phyloP scores from a whole-genome alignment of 352 stramenopile species.

The Thalassiosira mediterranea region DNA sequence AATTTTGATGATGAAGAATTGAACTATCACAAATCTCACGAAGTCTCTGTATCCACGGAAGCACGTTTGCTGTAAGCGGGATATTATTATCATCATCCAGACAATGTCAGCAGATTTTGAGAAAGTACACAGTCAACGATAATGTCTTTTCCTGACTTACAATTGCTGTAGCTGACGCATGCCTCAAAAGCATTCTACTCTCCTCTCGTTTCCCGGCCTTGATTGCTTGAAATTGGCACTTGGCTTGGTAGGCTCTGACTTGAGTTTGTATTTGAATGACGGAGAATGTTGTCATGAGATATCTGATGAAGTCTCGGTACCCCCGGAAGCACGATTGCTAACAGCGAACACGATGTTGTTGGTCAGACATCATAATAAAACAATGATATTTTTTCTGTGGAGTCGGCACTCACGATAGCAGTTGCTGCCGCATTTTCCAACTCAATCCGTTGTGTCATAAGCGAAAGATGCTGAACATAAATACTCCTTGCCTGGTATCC shows the following conservation, averaged over 20 bases:
- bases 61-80: background rate
- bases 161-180: background rate
- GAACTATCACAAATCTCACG: slow-evolving; percentile 29
- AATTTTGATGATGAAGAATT: slow-evolving; percentile 36
- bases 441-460: slow-evolving; percentile 12
- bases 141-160: no score
- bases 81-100: no score
- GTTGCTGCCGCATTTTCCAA: slow-evolving; percentile 24
- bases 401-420: slow-evolving; percentile 22
- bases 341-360: background rate
- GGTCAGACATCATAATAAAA: no score
- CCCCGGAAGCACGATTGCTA: slow-evolving; percentile 36
- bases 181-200: background rate
- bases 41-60: slow-evolving; percentile 9
- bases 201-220: slow-evolving; percentile 3
- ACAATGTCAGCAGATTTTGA: no score
- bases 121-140: no score
- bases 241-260: slow-evolving; percentile 11
- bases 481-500: slow-evolving; percentile 16
- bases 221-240: background rate
- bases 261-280: slow-evolving; percentile 42
- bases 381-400: no score
- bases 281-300: slow-evolving; percentile 28
- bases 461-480: no score
- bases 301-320: slow-evolving; percentile 33